These are phyloP conservation scores for Phytophthora hibernalis DNA, from an alignment of 352 stramenopile genomes.

Conservation along the genomic window DNA sequence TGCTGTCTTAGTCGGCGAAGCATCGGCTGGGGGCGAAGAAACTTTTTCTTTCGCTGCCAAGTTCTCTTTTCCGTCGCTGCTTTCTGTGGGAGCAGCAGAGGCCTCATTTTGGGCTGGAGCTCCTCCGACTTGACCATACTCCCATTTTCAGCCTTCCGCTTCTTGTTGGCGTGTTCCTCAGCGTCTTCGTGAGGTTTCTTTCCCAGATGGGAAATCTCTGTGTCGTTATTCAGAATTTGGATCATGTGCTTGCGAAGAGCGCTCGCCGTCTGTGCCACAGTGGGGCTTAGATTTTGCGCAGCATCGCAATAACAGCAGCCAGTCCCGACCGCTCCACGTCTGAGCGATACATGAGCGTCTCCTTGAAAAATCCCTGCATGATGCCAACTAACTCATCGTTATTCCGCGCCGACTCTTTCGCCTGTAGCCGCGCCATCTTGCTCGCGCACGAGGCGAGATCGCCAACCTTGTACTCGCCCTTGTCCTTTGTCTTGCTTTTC, in stretches of 20 bases:
- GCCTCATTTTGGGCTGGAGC: slow-evolving; percentile 19
- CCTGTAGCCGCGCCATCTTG: slow-evolving; percentile 66
- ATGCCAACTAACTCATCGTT: slow-evolving; percentile 80
- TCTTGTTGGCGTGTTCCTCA: slow-evolving; percentile 43
- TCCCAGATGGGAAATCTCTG: slow-evolving; percentile 29
- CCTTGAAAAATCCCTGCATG: slow-evolving; percentile 74
- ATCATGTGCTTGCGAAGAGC: slow-evolving; percentile 85
- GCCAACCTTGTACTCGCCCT: slow-evolving; percentile 71
- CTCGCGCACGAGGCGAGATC: slow-evolving; percentile 62
- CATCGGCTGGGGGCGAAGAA: background rate
- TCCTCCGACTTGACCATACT: slow-evolving; percentile 31
- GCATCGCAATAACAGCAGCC: slow-evolving; percentile 63
- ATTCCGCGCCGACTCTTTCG: slow-evolving; percentile 79
- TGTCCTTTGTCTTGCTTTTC: slow-evolving; percentile 67
- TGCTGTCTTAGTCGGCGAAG: slow-evolving; percentile 18
- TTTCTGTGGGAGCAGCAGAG: slow-evolving; percentile 14
- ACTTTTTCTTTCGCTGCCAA: slow-evolving; percentile 3
- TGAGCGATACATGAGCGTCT: slow-evolving; percentile 72
- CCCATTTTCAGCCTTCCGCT: slow-evolving; percentile 51
- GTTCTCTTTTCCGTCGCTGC: slow-evolving; percentile 20
- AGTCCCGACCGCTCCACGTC: slow-evolving; percentile 76
- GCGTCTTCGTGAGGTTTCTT: slow-evolving; percentile 43
- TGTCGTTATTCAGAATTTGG: slow-evolving; percentile 64
- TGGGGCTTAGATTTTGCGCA: slow-evolving; percentile 79
- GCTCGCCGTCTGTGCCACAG: slow-evolving; percentile 73